Conservation (phyloP, 2,329 filamentous ascomycete genomes). For the Chrysoporthe puriensis region DNA sequence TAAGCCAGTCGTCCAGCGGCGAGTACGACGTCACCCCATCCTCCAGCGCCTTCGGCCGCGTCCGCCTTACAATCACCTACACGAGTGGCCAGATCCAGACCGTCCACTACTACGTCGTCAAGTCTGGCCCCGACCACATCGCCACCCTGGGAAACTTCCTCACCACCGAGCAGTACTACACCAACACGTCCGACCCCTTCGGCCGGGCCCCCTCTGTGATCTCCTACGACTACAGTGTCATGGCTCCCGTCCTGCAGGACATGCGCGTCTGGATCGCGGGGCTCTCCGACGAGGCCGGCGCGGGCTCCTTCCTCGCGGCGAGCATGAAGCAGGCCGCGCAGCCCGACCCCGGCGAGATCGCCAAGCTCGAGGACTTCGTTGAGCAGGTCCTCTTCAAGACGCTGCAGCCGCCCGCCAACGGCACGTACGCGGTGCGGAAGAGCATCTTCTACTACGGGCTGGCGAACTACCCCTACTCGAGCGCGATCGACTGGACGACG, state of each 20-base stretch:
- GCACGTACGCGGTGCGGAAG: conserved; percentile 51
- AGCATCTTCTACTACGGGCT: conserved; percentile 60
- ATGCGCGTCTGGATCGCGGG: conserved; percentile 61
- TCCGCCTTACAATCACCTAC: conserved; percentile 52
- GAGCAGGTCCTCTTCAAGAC: conserved; percentile 53
- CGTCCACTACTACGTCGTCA: conserved; percentile 60
- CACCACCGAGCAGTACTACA: conserved; percentile 58
- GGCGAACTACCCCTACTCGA: conserved; percentile 49
- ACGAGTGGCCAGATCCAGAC: conserved; percentile 52
- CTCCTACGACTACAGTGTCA: conserved; percentile 57
- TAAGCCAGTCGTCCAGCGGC: conserved; percentile 36
- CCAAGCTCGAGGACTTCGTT: conserved; percentile 58
- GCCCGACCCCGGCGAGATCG: conserved; percentile 52
- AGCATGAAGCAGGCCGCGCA: conserved; percentile 58
- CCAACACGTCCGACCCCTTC: conserved; percentile 56
- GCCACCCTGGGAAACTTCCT: conserved; percentile 55
- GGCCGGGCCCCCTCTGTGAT: conserved; percentile 58
- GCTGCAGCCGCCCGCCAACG: conserved; percentile 46
- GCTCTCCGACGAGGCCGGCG: conserved; percentile 62
- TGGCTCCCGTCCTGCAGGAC: conserved; percentile 49
- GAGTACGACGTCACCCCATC: conserved; percentile 50
- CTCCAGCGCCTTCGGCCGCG: conserved; percentile 51
- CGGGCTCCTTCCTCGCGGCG: conserved; percentile 58
- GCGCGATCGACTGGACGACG: conserved; percentile 49
- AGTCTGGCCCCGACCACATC: conserved; percentile 48